phyloP scores from a whole-genome alignment of 1,139 yeast genomes.

The Debaryomycetaceae sp. region DNA sequence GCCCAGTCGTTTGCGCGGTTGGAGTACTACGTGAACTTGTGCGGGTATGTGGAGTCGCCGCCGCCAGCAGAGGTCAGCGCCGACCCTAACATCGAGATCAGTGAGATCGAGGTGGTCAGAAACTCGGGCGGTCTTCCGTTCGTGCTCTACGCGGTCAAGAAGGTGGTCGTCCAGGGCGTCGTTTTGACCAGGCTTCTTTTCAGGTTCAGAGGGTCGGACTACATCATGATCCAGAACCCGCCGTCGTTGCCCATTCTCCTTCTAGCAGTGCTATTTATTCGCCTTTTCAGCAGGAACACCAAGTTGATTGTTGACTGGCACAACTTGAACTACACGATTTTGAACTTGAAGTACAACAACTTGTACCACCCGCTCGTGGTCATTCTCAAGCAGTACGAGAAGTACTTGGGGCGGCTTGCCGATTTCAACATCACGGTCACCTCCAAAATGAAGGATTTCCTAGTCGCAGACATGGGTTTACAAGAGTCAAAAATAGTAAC shows the following conservation, averaged over 20 bases:
- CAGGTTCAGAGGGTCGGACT: constrained; percentile 60
- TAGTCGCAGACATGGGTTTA: constrained; percentile 54
- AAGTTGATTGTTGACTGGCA: constrained; percentile 91
- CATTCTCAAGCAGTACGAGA: constrained; percentile 56
- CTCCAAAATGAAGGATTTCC: constrained; percentile 60
- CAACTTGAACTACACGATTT: constrained; percentile 81
- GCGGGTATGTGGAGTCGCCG: constrained; percentile 73
- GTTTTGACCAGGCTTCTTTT: constrained; percentile 46
- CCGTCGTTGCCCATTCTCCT: constrained; percentile 84
- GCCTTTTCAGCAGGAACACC: constrained; percentile 54
- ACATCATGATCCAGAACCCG: constrained; percentile 84
- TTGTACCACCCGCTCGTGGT: constrained; percentile 60
- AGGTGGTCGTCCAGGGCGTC: constrained; percentile 56
- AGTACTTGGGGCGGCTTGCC: constrained; percentile 53
- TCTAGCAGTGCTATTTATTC: constrained; percentile 54
- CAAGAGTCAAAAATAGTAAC: constrained; percentile 33
- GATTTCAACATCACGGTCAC: constrained; percentile 77
- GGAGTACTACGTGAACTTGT: constrained; percentile 74
- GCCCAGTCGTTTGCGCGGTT: constrained; percentile 69
- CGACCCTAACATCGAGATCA: constrained; percentile 50
- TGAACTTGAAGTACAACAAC: constrained; percentile 61
- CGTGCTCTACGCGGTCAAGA: constrained; percentile 53
- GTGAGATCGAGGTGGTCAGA: constrained; percentile 44
- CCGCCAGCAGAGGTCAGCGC: constrained; percentile 52
- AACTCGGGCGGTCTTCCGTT: constrained; percentile 50